phyloP scores from a whole-genome alignment of 2,329 filamentous ascomycete species.

The Aureobasidium zeae region DNA sequence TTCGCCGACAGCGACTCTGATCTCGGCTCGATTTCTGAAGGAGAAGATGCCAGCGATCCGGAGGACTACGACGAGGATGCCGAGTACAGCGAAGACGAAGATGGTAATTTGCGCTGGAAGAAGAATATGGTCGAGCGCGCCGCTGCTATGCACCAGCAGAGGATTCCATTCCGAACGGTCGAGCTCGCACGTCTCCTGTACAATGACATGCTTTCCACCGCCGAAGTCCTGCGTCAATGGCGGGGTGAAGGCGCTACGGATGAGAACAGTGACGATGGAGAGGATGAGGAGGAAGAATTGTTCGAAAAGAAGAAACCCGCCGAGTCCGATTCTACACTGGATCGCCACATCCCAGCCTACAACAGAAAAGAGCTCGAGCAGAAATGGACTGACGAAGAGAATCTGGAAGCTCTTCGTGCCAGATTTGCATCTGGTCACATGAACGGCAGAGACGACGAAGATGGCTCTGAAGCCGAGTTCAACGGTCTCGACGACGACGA shows the following conservation, averaged over 20 bases:
- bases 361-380: constrained; percentile 72
- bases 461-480: constrained; percentile 45
- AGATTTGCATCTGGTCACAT: constrained; percentile 65
- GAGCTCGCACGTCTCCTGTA: constrained; percentile 87
- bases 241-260: constrained; percentile 55
- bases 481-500: constrained; percentile 44
- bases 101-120: constrained; percentile 75
- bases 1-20: constrained; percentile 98
- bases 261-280: constrained; percentile 46
- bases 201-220: constrained; percentile 65
- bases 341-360: constrained; percentile 67
- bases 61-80: constrained; percentile 25
- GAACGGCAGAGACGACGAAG: constrained; percentile 43
- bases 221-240: constrained; percentile 72
- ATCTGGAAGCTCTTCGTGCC: constrained; percentile 62
- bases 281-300: constrained; percentile 56
- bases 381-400: constrained; percentile 76
- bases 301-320: constrained; percentile 49
- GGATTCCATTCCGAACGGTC: constrained; percentile 63
- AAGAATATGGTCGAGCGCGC: constrained; percentile 72
- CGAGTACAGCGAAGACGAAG: constrained; percentile 50
- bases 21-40: constrained; percentile 71
- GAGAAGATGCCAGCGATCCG: constrained; percentile 33
- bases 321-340: constrained; percentile 49
- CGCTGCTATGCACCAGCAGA: constrained; percentile 58